phyloP scores from a whole-genome alignment of 352 stramenopile species.

The Aphanomyces euteiches region DNA sequence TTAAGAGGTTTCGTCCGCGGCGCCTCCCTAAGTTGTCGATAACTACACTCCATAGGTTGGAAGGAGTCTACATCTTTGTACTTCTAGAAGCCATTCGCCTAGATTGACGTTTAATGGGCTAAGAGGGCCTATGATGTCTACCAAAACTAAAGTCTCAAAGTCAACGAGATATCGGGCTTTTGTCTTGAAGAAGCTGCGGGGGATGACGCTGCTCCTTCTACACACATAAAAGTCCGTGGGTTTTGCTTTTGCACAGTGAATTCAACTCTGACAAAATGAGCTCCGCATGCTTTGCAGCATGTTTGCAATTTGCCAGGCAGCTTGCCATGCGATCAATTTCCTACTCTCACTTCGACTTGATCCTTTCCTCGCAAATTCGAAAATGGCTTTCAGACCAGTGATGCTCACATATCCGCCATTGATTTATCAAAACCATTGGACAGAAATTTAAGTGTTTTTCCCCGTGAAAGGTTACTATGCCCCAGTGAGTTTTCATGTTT shows the following conservation, averaged over 20 bases:
- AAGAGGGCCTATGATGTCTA: neutral
- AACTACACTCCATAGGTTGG: too few species aligned
- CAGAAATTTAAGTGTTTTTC: too few species aligned
- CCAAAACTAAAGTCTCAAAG: neutral
- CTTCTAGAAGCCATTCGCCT: too few species aligned
- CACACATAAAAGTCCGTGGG: constrained; percentile 27
- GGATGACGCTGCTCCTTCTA: constrained; percentile 21
- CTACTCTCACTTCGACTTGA: neutral
- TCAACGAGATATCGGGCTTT: constrained; percentile 20
- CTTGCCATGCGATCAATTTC: constrained; percentile 14
- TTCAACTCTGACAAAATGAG: constrained; percentile 29
- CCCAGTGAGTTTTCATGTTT: constrained; percentile 3
- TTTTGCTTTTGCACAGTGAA: constrained; percentile 28
- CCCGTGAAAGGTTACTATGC: too few species aligned
- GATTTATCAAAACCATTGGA: too few species aligned
- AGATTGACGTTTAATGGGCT: too few species aligned
- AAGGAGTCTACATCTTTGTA: too few species aligned
- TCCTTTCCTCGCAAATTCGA: neutral
- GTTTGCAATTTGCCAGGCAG: constrained; percentile 27
- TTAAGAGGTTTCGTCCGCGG: too few species aligned
- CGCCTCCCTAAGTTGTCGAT: too few species aligned
- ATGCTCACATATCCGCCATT: too few species aligned
- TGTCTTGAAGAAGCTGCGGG: constrained; percentile 23
- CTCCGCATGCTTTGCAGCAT: constrained; percentile 28
- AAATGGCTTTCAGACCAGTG: neutral